A percentile compares a stretch with the other conserved stretches of the same genome.
Conservation (phyloP, 2,329 filamentous ascomycete species). For the Fusarium humuli region DNA sequence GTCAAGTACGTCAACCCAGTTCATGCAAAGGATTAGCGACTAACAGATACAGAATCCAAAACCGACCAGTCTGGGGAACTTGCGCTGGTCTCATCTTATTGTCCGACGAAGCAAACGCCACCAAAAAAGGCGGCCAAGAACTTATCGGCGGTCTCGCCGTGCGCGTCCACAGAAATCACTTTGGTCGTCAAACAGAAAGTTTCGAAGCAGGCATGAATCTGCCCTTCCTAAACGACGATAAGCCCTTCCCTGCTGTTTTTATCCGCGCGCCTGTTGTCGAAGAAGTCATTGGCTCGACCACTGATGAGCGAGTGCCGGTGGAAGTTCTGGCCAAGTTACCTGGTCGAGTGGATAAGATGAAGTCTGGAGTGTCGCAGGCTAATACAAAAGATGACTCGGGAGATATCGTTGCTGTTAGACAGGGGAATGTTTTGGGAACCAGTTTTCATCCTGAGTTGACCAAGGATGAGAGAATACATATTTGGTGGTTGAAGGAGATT, state of each 20-base stretch:
- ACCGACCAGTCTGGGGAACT: slow-evolving; percentile 93
- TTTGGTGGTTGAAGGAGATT: slow-evolving; percentile 88
- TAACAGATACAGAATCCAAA: slow-evolving; percentile 66
- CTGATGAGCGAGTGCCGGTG: slow-evolving; percentile 54
- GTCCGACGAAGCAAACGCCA: slow-evolving; percentile 86
- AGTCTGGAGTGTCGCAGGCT: slow-evolving; percentile 53
- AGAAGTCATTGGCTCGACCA: slow-evolving; percentile 66
- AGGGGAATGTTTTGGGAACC: slow-evolving; percentile 92
- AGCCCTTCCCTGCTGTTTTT: slow-evolving; percentile 82
- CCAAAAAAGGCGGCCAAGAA: slow-evolving; percentile 91
- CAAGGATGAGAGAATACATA: slow-evolving; percentile 86
- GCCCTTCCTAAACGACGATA: slow-evolving; percentile 69
- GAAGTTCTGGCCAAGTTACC: slow-evolving; percentile 66
- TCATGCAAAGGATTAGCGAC: not conserved
- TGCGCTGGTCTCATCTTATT: slow-evolving; percentile 95
- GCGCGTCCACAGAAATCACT: slow-evolving; percentile 92
- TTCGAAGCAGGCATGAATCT: slow-evolving; percentile 82
- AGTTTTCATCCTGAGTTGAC: slow-evolving; percentile 98
- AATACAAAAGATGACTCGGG: slow-evolving; percentile 61
- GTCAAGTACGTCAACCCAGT: slow-evolving; percentile 75
- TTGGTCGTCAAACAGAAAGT: slow-evolving; percentile 91
- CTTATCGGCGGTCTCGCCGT: slow-evolving; percentile 93
- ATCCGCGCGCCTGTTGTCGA: slow-evolving; percentile 96
- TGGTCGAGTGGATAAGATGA: slow-evolving; percentile 53
- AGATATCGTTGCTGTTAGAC: slow-evolving; percentile 88